Percentiles rank a stretch among this genome's conserved stretches.
These are phyloP conservation scores for Penicillium sp. DNA, from an alignment of 2,329 filamentous ascomycete species.

Conservation along the genomic window DNA sequence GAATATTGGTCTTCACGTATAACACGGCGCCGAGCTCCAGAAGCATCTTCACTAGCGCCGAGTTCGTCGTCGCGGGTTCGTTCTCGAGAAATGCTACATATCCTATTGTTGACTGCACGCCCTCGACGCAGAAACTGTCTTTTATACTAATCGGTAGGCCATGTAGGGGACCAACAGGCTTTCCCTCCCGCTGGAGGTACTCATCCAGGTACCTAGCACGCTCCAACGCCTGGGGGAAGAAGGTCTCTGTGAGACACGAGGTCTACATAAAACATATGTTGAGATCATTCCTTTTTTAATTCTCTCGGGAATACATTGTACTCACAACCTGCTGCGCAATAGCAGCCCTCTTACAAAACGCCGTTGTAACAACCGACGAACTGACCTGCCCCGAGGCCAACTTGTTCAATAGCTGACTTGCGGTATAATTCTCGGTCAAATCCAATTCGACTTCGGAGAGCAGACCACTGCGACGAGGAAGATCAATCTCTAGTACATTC, in stretches of 20 bases:
- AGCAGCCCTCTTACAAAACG: constrained; percentile 44
- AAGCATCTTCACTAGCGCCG: constrained; percentile 26
- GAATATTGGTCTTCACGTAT: constrained; percentile 38
- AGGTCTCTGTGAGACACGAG: constrained; percentile 41
- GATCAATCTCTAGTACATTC: constrained; percentile 23
- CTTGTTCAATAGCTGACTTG: constrained; percentile 19
- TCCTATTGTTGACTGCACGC: constrained; percentile 24
- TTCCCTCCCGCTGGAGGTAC: constrained; percentile 30
- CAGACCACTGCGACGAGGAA: constrained; percentile 41
- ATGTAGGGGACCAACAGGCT: constrained; percentile 40
- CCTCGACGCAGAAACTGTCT: constrained; percentile 29
- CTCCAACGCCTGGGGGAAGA: constrained; percentile 38
- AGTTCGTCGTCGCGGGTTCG: constrained; percentile 19
- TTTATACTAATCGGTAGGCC: constrained; percentile 43
- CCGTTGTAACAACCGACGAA: constrained; percentile 25
- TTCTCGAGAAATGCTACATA: constrained; percentile 27
- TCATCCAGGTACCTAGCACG: constrained; percentile 41
- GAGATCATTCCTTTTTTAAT: background rate
- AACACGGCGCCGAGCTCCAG: constrained; percentile 31
- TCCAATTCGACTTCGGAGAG: constrained; percentile 48
- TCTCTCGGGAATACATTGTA: background rate
- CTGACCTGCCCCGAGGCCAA: constrained; percentile 22
- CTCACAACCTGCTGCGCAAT: constrained; percentile 39
- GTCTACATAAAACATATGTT: constrained; percentile 13
- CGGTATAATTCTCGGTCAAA: constrained; percentile 44